Evolutionary conservation across 106 monocot species (phyloP).

Genomic region (Cymbidium sinense): DNA sequence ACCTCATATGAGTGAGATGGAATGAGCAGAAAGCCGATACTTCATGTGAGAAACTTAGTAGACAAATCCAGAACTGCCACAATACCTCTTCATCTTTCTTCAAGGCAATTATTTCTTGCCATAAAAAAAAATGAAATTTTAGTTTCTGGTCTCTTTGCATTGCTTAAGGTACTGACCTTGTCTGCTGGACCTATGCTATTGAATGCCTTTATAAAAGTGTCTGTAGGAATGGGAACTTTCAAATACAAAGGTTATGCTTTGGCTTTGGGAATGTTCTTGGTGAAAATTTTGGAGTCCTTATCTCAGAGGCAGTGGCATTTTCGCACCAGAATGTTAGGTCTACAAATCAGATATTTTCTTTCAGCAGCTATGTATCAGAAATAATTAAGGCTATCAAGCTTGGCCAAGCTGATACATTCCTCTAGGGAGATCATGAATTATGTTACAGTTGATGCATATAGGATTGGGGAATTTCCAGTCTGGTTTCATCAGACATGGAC

Average conservation of each 20-base stretch:
- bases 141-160: too few relatives aligned
- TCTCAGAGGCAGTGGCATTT: slow-evolving; percentile 87
- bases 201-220: too few relatives aligned
- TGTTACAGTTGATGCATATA: too few relatives aligned
- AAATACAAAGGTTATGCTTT: slow-evolving; percentile 44
- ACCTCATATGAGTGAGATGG: slow-evolving; percentile 24
- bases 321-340: slow-evolving; percentile 34
- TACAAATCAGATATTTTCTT: slow-evolving; percentile 51
- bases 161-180: too few relatives aligned
- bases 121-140: slow-evolving; percentile 46
- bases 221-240: too few relatives aligned
- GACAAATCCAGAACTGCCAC: slow-evolving; percentile 15
- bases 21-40: slow-evolving; percentile 35
- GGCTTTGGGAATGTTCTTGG: slow-evolving; percentile 32
- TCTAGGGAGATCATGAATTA: slow-evolving; percentile 83
- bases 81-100: slow-evolving; percentile 20
- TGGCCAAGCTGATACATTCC: slow-evolving; percentile 50
- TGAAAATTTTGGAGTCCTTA: slow-evolving; percentile 57
- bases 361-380: slow-evolving; percentile 66
- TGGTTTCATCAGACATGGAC: slow-evolving; percentile 94
- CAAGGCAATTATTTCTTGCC: slow-evolving; percentile 38
- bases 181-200: too few relatives aligned
- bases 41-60: slow-evolving; percentile 23
- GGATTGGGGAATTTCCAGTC: slow-evolving; percentile 83
- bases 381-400: slow-evolving; percentile 52